Conservation (phyloP, 805 yeast genomes). For the Wickerhamiella dianesei region DNA sequence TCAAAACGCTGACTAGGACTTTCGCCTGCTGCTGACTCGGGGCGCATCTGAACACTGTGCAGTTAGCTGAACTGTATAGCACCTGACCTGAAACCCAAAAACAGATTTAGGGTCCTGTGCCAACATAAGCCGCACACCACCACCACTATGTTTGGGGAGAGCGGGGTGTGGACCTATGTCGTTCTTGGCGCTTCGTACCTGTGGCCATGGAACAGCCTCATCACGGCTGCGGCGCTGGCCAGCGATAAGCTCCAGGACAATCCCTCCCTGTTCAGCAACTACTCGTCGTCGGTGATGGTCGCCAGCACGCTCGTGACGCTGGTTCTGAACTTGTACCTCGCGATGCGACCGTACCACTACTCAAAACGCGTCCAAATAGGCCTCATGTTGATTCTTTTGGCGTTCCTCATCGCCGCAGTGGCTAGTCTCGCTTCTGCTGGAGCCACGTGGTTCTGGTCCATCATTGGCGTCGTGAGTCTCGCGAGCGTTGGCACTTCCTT, state of each 20-base stretch:
- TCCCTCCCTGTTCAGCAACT: slow-evolving; percentile 32
- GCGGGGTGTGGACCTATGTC: slow-evolving; percentile 30
- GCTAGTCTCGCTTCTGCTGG: slow-evolving; percentile 4
- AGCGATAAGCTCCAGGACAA: slow-evolving; percentile 40
- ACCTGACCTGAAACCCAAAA: too few relatives aligned
- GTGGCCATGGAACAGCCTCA: slow-evolving; percentile 95
- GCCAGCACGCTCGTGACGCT: slow-evolving; percentile 62
- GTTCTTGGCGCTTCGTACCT: slow-evolving; percentile 63
- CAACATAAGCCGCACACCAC: too few relatives aligned
- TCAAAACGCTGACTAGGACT: too few relatives aligned
- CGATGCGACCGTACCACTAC: slow-evolving; percentile 55
- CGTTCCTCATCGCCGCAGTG: slow-evolving; percentile 46
- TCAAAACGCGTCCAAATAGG: slow-evolving; percentile 47
- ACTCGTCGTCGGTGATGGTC: slow-evolving; percentile 80
- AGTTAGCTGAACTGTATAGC: too few relatives aligned
- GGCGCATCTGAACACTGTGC: too few relatives aligned
- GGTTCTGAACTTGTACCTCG: slow-evolving; percentile 42
- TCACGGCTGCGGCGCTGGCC: slow-evolving; percentile 77
- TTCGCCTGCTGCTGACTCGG: too few relatives aligned
- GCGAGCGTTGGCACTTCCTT: slow-evolving; percentile 67
- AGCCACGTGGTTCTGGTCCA: slow-evolving; percentile 24
- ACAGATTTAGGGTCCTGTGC: background rate
- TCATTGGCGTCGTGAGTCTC: slow-evolving; percentile 45
- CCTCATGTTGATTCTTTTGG: slow-evolving; percentile 38
- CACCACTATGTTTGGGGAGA: background rate